Base-by-base conservation (phyloP, 768 basidiomycete species). In the Boletus reticulatus region DNA sequence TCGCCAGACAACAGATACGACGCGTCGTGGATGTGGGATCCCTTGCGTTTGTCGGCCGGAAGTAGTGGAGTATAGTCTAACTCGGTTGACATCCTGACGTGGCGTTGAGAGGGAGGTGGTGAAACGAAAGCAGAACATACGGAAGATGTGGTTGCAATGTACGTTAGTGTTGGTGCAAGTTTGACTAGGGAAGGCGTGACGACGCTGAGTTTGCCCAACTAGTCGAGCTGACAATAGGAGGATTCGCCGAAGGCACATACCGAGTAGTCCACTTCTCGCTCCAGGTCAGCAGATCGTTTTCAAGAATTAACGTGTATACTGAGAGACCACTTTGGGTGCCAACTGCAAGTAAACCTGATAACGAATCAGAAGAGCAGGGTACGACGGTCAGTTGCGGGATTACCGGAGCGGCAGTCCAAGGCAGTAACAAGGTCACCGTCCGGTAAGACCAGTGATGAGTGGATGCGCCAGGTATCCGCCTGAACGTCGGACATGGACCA, bases 211-310 rank as follows among this genome's bases (percentile, higher is more conserved):
- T 64, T 45, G 17, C 32, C 32, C 49, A 29, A 43, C 48, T 49
- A 55, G 55, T 65, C 51, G 54, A 31, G 53, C 43, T 52, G 59
- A 51, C 41, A 31, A 53, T 48, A 52, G 27, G 43, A 45, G 41
- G 51, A 34, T 53, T 14, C 45, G 24, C 11, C 19, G 41, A 37
- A 42, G 24, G 27, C 43, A 66, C 79, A 49, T 76, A 92, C 91
- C 75, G 63, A 50, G 76, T 71, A 19, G 77, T 77, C 92, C 92
- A 94, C 73, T 92, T 92, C 67, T 77, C 77, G 14, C 84, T 85
- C 92, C 92, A 94, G 0, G 85, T 89, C 16, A 85, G 88, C 17
- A 93, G 80, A 68, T 92, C 89, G 63, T 91, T 87, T 61, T 92
- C 89, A 31, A 90, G 77, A 52, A 87, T 83, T 29, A 92, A 73